Percentiles rank a stretch among this genome's conserved stretches.
Conservation (phyloP, 164 flowering plant genomes). For the Warburgia ugandensis region DNA sequence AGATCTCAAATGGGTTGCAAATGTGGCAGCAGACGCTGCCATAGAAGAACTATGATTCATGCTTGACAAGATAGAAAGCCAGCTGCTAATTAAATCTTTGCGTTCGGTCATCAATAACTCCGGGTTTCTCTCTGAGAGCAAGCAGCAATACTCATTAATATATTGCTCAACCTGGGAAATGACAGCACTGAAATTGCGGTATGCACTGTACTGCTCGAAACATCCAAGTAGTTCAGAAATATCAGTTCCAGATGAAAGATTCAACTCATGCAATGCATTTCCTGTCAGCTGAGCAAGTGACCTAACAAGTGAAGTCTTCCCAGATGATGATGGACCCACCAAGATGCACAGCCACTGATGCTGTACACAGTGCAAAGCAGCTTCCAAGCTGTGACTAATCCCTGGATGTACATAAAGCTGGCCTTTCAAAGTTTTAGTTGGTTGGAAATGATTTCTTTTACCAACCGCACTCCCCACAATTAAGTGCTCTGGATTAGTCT, state of each 20-base stretch:
- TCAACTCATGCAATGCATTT: conserved; percentile 66
- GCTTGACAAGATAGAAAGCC: conserved; percentile 50
- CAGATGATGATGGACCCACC: conserved; percentile 89
- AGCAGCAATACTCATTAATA: conserved; percentile 49
- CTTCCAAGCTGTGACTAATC: conserved; percentile 64
- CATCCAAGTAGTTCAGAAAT: conserved; percentile 93
- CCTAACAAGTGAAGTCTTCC: conserved; percentile 83
- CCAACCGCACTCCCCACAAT: conserved; percentile 48
- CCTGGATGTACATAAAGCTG: conserved; percentile 67
- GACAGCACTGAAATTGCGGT: conserved; percentile 45
- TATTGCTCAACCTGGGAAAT: conserved; percentile 49
- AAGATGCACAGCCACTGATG: conserved; percentile 76
- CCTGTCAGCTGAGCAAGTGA: conserved; percentile 83
- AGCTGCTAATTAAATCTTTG: conserved; percentile 32
- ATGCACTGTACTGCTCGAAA: conserved; percentile 83
- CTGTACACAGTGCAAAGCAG: conserved; percentile 60
- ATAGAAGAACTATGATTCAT: conserved; percentile 13
- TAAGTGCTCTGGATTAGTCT: conserved; percentile 38
- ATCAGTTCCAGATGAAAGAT: conserved; percentile 87
- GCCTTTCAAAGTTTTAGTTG: conserved; percentile 21
- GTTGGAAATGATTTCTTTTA: conserved; percentile 38
- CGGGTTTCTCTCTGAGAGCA: conserved; percentile 32
- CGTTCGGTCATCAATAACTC: conserved; percentile 24
- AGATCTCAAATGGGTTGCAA: conserved; percentile 27
- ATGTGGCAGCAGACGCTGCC: conserved; percentile 19